Conservation (phyloP, 2,329 filamentous ascomycete species). For the Thelonectria blattea region DNA sequence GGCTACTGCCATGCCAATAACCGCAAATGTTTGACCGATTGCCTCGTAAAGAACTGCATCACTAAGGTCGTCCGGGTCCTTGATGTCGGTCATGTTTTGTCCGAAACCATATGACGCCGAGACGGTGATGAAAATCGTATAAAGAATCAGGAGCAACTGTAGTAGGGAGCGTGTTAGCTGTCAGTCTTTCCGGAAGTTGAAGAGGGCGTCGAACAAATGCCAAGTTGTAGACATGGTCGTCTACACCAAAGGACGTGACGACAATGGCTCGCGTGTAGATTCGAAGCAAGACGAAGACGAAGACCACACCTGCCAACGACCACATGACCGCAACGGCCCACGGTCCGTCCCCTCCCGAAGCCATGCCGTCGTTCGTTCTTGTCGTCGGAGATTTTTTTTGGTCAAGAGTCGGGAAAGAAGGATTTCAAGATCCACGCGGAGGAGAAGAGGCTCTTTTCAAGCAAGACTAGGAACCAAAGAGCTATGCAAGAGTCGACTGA, state of each 20-base stretch:
- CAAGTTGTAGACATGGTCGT: constrained; percentile 44
- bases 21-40: constrained; percentile 45
- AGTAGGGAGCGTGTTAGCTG: not conserved
- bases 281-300: constrained; percentile 43
- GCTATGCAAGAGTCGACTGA: not conserved
- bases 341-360: constrained; percentile 27
- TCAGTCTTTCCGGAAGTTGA: not conserved
- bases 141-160: constrained; percentile 39
- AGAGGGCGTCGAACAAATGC: constrained; percentile 22
- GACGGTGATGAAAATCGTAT: constrained; percentile 42
- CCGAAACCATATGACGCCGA: constrained; percentile 45
- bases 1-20: constrained; percentile 47
- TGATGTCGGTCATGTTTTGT: constrained; percentile 35
- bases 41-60: constrained; percentile 40
- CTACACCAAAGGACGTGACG: constrained; percentile 41
- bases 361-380: constrained; percentile 15
- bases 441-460: not conserved
- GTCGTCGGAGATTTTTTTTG: not conserved
- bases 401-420: not conserved
- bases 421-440: not conserved
- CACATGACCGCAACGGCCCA: constrained; percentile 38
- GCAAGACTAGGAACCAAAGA: not conserved
- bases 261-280: constrained; percentile 45
- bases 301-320: constrained; percentile 31
- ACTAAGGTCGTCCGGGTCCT: constrained; percentile 27